A percentile compares a stretch with the other conserved stretches of the same genome.
Conservation (phyloP, 2,329 filamentous ascomycete genomes). For the Xylariaceae sp. region DNA sequence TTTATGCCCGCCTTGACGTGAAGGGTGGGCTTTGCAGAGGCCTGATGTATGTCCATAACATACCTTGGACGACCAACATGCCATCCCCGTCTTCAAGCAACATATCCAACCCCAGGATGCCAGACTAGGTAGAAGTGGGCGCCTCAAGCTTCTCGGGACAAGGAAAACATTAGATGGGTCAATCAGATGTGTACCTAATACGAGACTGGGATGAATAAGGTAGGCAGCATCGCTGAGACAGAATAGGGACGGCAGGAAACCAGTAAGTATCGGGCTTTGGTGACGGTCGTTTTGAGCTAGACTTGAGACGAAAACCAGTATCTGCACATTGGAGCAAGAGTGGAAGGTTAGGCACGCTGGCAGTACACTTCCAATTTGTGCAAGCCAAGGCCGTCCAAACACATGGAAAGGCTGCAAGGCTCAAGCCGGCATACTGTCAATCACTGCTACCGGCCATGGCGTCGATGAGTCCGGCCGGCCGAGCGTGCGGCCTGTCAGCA, state of each 20-base stretch:
- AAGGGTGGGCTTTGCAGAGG: constrained; percentile 10
- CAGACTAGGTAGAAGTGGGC: not conserved
- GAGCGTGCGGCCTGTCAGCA: not conserved
- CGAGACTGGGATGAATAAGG: too few species aligned
- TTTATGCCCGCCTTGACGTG: constrained; percentile 15
- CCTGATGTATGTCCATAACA: constrained; percentile 13
- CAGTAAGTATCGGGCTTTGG: not conserved
- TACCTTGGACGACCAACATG: constrained; percentile 7
- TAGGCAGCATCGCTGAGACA: not conserved
- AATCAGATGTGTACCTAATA: too few species aligned
- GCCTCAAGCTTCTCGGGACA: too few species aligned
- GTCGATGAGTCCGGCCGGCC: too few species aligned
- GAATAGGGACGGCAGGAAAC: too few species aligned
- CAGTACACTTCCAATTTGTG: not conserved
- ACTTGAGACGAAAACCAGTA: not conserved
- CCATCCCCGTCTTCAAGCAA: constrained; percentile 7
- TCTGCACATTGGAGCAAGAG: not conserved
- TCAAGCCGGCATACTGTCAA: too few species aligned
- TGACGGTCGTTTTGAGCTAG: not conserved
- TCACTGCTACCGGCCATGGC: too few species aligned
- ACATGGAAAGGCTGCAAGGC: not conserved
- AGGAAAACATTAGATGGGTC: too few species aligned
- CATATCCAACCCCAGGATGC: constrained; percentile 3
- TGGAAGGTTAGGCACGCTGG: not conserved
- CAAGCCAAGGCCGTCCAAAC: not conserved